A percentile compares a stretch with the other conserved stretches of the same genome.
These are phyloP conservation scores for Mucor racemosus DNA, from an alignment of 371 early-diverging fungal genomes.

Conservation along the genomic window DNA sequence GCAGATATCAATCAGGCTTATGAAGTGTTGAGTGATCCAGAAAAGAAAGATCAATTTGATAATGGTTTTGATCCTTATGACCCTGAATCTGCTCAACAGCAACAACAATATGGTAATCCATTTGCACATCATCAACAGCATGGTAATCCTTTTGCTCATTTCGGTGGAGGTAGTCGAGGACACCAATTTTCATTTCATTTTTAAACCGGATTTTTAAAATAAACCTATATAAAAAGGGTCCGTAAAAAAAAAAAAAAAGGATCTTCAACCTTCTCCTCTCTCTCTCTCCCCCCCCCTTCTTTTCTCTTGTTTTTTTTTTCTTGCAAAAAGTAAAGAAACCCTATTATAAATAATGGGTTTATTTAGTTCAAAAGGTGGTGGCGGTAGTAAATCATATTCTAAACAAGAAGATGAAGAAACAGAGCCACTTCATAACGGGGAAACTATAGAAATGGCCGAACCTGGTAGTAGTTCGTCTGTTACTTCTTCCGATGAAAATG, in stretches of 20 bases:
- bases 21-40: slow-evolving; percentile 85
- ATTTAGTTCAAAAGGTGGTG: slow-evolving; percentile 22
- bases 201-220: slow-evolving; percentile 10
- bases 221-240: background rate
- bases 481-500: background rate
- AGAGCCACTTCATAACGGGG: slow-evolving; percentile 31
- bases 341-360: slow-evolving; percentile 14
- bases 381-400: background rate
- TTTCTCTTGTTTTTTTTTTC: background rate
- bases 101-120: slow-evolving; percentile 46
- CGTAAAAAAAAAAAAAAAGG: background rate
- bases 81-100: slow-evolving; percentile 60
- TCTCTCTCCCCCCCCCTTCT: background rate
- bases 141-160: slow-evolving; percentile 63
- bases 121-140: slow-evolving; percentile 49
- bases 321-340: too few species aligned
- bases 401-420: slow-evolving; percentile 24
- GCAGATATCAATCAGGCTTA: slow-evolving; percentile 93
- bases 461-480: slow-evolving; percentile 6
- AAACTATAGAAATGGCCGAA: slow-evolving; percentile 33
- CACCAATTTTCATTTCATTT: slow-evolving; percentile 29
- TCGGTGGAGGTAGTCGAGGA: slow-evolving; percentile 58
- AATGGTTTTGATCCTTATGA: slow-evolving; percentile 96
- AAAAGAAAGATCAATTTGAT: slow-evolving; percentile 77
- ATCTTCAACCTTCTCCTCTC: too few species aligned